phyloP scores from a whole-genome alignment of 148 eudicot genomes.

The Spergularia bocconei region DNA sequence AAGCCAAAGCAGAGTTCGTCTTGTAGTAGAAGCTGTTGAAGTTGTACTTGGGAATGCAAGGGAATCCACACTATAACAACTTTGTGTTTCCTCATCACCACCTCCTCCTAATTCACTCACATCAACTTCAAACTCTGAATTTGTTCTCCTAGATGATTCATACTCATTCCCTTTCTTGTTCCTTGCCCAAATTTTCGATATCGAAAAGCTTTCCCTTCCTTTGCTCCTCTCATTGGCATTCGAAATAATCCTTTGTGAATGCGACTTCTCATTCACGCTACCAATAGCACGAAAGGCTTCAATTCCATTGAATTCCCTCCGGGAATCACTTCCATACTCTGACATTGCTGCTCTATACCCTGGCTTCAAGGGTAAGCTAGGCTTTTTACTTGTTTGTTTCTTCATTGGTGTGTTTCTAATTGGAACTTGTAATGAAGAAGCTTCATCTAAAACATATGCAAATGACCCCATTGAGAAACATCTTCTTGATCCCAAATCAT shows the following conservation, averaged over 20 bases:
- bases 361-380: constrained; percentile 37
- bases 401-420: constrained; percentile 50
- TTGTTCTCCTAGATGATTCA: constrained; percentile 43
- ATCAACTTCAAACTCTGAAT: constrained; percentile 46
- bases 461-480: constrained; percentile 97
- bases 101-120: constrained; percentile 43
- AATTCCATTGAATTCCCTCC: constrained; percentile 50
- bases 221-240: constrained; percentile 32
- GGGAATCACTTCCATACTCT: constrained; percentile 73
- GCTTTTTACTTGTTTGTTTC: constrained; percentile 41
- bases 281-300: constrained; percentile 40
- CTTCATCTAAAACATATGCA: constrained; percentile 85
- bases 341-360: constrained; percentile 60
- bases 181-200: constrained; percentile 68
- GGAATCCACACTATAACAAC: constrained; percentile 57
- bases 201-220: constrained; percentile 57
- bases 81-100: constrained; percentile 63
- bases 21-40: constrained; percentile 48
- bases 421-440: constrained; percentile 60
- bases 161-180: constrained; percentile 32
- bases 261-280: too few relatives aligned
- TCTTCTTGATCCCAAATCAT: constrained; percentile 56
- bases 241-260: background rate
- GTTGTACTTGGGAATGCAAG: constrained; percentile 43
- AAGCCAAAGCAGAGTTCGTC: constrained; percentile 77